These are phyloP conservation scores for Rauvolfia tetraphylla DNA, from an alignment of 257 asterid genomes.

Conservation along the genomic window DNA sequence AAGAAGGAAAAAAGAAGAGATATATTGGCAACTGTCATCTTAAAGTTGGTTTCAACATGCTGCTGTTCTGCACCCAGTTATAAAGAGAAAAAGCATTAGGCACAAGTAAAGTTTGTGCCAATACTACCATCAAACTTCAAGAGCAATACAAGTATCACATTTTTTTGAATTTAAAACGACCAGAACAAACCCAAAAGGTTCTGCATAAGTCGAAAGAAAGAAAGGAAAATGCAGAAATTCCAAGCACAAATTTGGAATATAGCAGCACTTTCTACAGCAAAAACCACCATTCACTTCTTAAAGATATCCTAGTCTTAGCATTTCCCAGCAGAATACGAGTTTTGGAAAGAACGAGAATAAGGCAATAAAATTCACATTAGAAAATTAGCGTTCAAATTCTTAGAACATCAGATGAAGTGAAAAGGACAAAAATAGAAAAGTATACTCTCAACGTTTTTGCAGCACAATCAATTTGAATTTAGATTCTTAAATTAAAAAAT, in stretches of 20 bases:
- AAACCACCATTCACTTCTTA: not conserved
- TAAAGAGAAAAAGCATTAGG: slow-evolving; percentile 25
- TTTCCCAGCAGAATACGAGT: not conserved
- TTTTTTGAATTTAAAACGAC: not conserved
- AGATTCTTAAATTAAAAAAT: not conserved
- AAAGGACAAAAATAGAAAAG: not conserved
- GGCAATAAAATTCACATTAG: not conserved
- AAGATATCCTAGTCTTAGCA: not conserved
- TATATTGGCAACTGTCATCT: slow-evolving; percentile 52
- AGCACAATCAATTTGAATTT: not conserved
- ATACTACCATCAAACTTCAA: not conserved
- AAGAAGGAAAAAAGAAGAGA: slow-evolving; percentile 63
- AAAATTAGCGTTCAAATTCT: not conserved
- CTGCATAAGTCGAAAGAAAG: not conserved
- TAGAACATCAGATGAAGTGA: no score
- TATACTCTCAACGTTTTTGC: not conserved
- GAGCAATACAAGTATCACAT: not conserved
- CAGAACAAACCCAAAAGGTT: not conserved
- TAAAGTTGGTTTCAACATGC: slow-evolving; percentile 83
- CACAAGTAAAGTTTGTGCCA: not conserved
- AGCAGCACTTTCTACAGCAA: not conserved
- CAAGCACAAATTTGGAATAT: not conserved
- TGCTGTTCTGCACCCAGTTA: slow-evolving; percentile 68
- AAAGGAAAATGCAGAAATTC: not conserved
- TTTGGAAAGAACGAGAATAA: not conserved